These are phyloP conservation scores for Amphichorda felina DNA, from an alignment of 2,329 filamentous ascomycete species.

Conservation along the genomic window DNA sequence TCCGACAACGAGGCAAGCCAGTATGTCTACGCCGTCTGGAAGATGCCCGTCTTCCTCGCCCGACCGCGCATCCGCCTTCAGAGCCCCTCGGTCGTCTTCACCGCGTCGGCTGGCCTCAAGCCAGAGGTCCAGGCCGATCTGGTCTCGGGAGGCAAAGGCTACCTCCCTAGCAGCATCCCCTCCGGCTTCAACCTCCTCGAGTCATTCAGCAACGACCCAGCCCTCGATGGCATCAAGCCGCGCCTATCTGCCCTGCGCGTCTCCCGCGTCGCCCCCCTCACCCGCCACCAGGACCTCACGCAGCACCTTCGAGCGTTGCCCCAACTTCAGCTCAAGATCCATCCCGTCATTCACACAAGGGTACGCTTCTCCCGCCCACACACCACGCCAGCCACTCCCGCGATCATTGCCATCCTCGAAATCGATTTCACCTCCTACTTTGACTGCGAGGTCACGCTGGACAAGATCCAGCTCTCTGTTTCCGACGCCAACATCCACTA, in stretches of 20 bases:
- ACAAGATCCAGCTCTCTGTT: constrained; percentile 45
- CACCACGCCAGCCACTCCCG: constrained; percentile 41
- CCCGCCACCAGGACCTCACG: constrained; percentile 46
- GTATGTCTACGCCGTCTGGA: constrained; percentile 47
- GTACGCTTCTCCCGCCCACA: constrained; percentile 59
- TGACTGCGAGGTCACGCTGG: constrained; percentile 52
- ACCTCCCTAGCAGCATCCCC: constrained; percentile 57
- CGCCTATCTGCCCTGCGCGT: constrained; percentile 63
- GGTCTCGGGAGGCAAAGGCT: constrained; percentile 35
- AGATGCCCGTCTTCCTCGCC: constrained; percentile 42
- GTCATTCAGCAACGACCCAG: constrained; percentile 55
- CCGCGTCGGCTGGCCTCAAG: constrained; percentile 47
- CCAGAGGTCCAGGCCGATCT: constrained; percentile 24
- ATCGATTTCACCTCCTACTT: constrained; percentile 62
- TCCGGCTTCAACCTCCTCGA: constrained; percentile 68
- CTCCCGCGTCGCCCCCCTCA: constrained; percentile 59
- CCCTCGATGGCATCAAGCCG: constrained; percentile 48
- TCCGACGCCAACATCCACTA: constrained; percentile 46
- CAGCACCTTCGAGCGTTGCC: constrained; percentile 54
- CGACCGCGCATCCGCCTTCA: constrained; percentile 55
- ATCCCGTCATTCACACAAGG: constrained; percentile 59
- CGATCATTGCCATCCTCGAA: constrained; percentile 60
- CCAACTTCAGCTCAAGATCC: constrained; percentile 49
- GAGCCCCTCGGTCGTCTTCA: constrained; percentile 53
- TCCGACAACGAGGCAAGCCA: constrained; percentile 15